These are phyloP conservation scores for Cladosporium cucumerinum DNA, from an alignment of 2,329 filamentous ascomycete species.

Conservation along the genomic window DNA sequence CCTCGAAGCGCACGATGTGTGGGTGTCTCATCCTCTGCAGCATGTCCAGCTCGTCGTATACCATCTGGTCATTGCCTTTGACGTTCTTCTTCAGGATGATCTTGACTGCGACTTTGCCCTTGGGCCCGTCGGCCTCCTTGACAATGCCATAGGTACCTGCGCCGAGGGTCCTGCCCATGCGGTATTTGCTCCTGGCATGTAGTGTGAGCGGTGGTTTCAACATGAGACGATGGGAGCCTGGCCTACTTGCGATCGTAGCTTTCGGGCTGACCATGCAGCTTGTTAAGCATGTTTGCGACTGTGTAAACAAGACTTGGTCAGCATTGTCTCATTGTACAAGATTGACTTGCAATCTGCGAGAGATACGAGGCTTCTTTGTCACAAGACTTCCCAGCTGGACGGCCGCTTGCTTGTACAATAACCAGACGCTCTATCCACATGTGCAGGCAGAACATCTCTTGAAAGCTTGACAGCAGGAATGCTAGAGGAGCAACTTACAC, in stretches of 20 bases:
- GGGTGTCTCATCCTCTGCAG: conserved; percentile 86
- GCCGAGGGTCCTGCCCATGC: conserved; percentile 87
- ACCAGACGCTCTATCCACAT: background rate
- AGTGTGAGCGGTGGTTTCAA: conserved; percentile 18
- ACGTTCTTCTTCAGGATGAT: conserved; percentile 99
- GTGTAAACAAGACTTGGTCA: conserved; percentile 17
- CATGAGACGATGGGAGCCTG: conserved; percentile 22
- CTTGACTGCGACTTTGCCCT: conserved; percentile 90
- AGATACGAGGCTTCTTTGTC: background rate
- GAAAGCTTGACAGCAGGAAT: background rate
- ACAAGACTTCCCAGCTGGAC: background rate
- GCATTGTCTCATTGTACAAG: background rate
- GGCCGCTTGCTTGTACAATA: background rate
- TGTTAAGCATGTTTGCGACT: conserved; percentile 91
- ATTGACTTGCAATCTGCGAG: background rate
- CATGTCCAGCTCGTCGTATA: conserved; percentile 94
- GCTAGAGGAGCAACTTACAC: background rate
- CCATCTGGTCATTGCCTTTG: conserved; percentile 97
- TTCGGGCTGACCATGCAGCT: conserved; percentile 92
- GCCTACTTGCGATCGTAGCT: conserved; percentile 91
- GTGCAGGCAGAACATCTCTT: background rate
- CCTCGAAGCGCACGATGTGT: conserved; percentile 94
- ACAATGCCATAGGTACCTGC: conserved; percentile 98
- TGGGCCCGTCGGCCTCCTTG: conserved; percentile 81
- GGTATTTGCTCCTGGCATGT: conserved; percentile 69